Conservation (phyloP, 176 grass and related monocot genomes). For the Avena insularis region DNA sequence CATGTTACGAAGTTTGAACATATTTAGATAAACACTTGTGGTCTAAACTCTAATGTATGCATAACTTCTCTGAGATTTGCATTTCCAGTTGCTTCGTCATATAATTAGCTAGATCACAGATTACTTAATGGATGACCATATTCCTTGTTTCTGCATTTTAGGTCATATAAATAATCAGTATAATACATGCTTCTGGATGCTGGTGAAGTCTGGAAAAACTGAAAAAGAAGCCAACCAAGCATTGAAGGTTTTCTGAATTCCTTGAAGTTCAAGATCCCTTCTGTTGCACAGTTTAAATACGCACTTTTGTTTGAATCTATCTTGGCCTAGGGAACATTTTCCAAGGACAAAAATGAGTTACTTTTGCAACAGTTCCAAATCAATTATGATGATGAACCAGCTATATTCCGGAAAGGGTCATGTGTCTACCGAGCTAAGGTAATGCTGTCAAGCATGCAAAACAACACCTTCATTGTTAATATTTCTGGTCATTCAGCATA, state of each 20-base stretch:
- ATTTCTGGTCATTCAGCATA: background rate
- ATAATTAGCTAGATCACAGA: no score
- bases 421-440: constrained; percentile 63
- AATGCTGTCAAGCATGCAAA: background rate
- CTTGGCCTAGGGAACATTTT: constrained; percentile 50
- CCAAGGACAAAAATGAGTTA: constrained; percentile 66
- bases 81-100: background rate
- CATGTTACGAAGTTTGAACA: background rate
- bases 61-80: background rate
- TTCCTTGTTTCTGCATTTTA: constrained; percentile 28
- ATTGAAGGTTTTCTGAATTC: constrained; percentile 50
- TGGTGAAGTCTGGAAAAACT: constrained; percentile 82
- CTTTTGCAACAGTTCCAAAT: constrained; percentile 59
- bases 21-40: background rate
- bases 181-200: constrained; percentile 80
- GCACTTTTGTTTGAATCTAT: background rate
- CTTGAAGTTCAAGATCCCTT: background rate
- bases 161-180: constrained; percentile 91
- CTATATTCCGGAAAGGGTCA: constrained; percentile 60
- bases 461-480: background rate
- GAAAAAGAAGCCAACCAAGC: constrained; percentile 63
- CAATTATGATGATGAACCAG: constrained; percentile 56
- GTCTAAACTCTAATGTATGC: background rate
- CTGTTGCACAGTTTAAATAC: background rate
- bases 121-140: no score